Evolutionary conservation across 2,329 filamentous ascomycete species (phyloP), one percentile per base, ranked within the genome.

Genomic region (Blastomyces gilchristii): DNA sequence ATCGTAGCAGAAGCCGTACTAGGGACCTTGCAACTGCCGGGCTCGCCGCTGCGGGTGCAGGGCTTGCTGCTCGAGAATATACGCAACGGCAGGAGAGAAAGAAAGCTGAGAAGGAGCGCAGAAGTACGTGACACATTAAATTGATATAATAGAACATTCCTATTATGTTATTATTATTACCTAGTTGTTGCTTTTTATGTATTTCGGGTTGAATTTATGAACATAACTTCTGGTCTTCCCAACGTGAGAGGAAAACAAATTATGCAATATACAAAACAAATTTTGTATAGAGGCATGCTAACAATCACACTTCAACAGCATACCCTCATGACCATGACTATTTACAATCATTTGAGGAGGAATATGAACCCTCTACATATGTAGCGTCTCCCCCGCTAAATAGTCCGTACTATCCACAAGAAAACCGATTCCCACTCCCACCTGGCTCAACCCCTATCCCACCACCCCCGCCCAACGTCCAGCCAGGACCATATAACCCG

Each of bases 11-110:
- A 58, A 76, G 76, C 63, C 71, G 75, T 37, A 77, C 75, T n/a
- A 74, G 73, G 49, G 76, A 75, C 9, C 63, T 83, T 34, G 83
- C 82, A 25, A 80, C 80, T 64, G 81, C 81, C 34, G 83, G 82
- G 34, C 78, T 83, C 37, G 83, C 83, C 60, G 84, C 84, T 64
- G 82, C 81, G 60, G 82, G 80, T 25, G 82, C 81, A 60, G 83
- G 81, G 31, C 74, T 83, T 66, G 82, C 82, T 54, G 83, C 83
- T 18, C 80, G 84, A 69, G 82, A 85, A 69, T 79, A 82, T 68
- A 78, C 80, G 31, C 82, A 83, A 74, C 75, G 79, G 61, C 80
- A 81, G 64, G 82, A 85, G 67, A 80, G 81, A 60, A 84, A 82
- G 73, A 81, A 81, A 69, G 77, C 78, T 43, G 81, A 82, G 64